Conservation (phyloP, 1,284 basidiomycete species). For the Boletus sp. region DNA sequence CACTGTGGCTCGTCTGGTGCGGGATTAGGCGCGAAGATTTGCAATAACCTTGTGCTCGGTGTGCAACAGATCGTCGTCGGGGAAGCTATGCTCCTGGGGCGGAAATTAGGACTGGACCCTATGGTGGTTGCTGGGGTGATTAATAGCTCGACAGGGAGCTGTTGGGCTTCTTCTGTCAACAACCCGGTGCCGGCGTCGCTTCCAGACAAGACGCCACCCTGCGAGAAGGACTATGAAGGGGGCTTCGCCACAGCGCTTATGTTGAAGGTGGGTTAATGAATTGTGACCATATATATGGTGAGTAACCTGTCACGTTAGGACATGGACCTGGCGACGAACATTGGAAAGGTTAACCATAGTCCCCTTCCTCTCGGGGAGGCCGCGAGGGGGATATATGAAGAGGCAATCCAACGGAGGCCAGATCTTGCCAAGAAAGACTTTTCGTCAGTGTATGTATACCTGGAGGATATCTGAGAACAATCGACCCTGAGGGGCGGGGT, state of each 20-base stretch:
- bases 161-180: constrained; percentile 83
- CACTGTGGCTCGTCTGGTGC: constrained; percentile 86
- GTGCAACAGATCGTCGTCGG: constrained; percentile 76
- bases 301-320: constrained; percentile 47
- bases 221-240: constrained; percentile 78
- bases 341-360: constrained; percentile 48
- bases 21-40: constrained; percentile 83
- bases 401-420: constrained; percentile 50
- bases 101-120: constrained; percentile 72
- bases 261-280: constrained; percentile 59
- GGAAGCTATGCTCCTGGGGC: constrained; percentile 84
- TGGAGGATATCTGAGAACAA: constrained; percentile 32
- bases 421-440: constrained; percentile 72
- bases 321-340: constrained; percentile 70
- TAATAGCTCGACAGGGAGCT: constrained; percentile 78
- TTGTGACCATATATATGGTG: background rate
- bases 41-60: constrained; percentile 79
- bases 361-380: constrained; percentile 63
- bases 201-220: constrained; percentile 70
- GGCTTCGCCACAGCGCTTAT: constrained; percentile 82
- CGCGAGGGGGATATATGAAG: constrained; percentile 57
- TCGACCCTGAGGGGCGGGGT: background rate
- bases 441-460: constrained; percentile 70
- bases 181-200: constrained; percentile 81
- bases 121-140: constrained; percentile 74